Conservation (phyloP, 495 filamentous ascomycete genomes). For the Hypoxylon lenormandii region DNA sequence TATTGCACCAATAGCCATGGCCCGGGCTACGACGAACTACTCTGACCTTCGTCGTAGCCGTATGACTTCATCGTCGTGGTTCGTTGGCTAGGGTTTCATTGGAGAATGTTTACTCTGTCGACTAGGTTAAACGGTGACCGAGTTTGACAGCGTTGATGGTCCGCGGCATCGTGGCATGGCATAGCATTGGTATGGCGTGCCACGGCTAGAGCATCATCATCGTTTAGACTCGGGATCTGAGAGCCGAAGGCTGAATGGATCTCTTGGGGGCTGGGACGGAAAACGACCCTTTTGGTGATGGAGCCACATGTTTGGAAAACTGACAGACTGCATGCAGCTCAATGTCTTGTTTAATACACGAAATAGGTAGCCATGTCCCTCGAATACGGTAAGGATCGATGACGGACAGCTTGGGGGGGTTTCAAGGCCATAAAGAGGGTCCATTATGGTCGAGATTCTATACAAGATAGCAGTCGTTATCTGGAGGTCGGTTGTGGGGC, state of each 20-base stretch:
- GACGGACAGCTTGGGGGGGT: conserved; percentile 29
- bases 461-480: conserved; percentile 29
- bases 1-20: conserved; percentile 17
- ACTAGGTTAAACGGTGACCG: conserved; percentile 16
- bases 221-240: conserved; percentile 21
- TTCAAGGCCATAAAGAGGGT: conserved; percentile 9
- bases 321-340: conserved; percentile 33
- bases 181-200: too few relatives aligned
- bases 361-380: conserved; percentile 23
- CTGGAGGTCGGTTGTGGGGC: conserved; percentile 41
- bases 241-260: conserved; percentile 32
- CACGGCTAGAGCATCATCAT: conserved; percentile 7
- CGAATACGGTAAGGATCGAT: conserved; percentile 15
- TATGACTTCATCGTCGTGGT: conserved; percentile 28
- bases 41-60: conserved; percentile 18
- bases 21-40: conserved; percentile 18
- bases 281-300: not conserved
- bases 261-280: not conserved
- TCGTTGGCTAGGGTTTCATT: conserved; percentile 27
- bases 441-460: conserved; percentile 20
- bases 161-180: conserved; percentile 6
- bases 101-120: conserved; percentile 13
- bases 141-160: conserved; percentile 11
- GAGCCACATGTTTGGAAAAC: conserved; percentile 32
- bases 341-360: conserved; percentile 25